Evolutionary conservation across 2,329 filamentous ascomycete species (phyloP).

Genomic region (Ophiostoma ulmi): DNA sequence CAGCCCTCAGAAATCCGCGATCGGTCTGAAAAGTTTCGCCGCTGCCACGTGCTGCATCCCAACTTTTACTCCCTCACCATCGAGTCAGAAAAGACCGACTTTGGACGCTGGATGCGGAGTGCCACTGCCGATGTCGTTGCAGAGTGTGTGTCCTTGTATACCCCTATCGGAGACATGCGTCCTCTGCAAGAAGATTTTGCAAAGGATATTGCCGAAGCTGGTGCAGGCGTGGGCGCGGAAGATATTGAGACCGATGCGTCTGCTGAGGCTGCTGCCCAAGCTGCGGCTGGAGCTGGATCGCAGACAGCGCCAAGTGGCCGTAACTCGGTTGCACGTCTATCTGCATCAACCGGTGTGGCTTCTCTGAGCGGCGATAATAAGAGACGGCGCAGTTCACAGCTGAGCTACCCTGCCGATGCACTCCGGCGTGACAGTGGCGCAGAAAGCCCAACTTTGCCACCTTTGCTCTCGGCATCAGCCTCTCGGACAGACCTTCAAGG

Average conservation of each 20-base stretch:
- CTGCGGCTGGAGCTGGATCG: not conserved
- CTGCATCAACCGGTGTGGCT: constrained; percentile 39
- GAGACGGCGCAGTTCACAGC: constrained; percentile 44
- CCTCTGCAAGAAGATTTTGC: not conserved
- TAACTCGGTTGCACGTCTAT: constrained; percentile 4
- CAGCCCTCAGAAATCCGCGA: constrained; percentile 72
- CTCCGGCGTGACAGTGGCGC: constrained; percentile 38
- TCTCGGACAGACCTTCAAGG: constrained; percentile 56
- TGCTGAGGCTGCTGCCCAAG: not conserved
- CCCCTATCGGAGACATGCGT: constrained; percentile 29
- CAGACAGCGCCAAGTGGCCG: not conserved
- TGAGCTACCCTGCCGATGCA: constrained; percentile 45
- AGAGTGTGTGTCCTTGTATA: constrained; percentile 68
- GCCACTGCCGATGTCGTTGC: constrained; percentile 75
- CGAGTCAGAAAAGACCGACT: constrained; percentile 72
- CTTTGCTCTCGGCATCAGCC: constrained; percentile 39
- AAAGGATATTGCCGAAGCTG: not conserved
- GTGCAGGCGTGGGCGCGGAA: not conserved
- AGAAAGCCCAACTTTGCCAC: constrained; percentile 61
- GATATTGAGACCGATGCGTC: not conserved
- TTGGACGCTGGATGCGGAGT: constrained; percentile 71
- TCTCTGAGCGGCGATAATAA: constrained; percentile 34
- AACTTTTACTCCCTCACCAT: constrained; percentile 77
- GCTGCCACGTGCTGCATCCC: constrained; percentile 70
- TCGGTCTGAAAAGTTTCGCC: constrained; percentile 68